Percentiles rank a stretch among this genome's conserved stretches.
Evolutionary conservation across 805 yeast genomes (phyloP).

Genomic region (Kodamaea kaohsiungensis): DNA sequence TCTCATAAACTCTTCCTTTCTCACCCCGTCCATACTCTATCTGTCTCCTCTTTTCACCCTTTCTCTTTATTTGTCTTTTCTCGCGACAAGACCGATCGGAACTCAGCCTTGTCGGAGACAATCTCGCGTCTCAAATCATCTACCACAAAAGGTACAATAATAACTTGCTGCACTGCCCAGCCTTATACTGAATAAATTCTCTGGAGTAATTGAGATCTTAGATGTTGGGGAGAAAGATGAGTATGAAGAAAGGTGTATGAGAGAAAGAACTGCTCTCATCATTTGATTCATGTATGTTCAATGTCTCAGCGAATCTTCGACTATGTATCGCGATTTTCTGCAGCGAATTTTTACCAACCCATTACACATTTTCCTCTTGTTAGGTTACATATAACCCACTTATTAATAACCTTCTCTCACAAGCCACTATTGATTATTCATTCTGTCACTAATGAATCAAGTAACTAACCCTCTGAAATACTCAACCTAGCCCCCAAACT

Average conservation of each 20-base stretch:
- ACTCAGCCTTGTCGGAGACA: background rate
- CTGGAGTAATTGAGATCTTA: background rate
- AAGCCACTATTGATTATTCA: background rate
- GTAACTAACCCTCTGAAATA: background rate
- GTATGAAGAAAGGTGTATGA: too few relatives aligned
- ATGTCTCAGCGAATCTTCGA: too few relatives aligned
- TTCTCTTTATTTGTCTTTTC: background rate
- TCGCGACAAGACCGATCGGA: background rate
- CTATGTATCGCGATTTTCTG: too few relatives aligned
- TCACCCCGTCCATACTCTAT: background rate
- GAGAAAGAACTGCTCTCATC: too few relatives aligned
- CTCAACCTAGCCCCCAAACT: background rate
- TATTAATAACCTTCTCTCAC: too few relatives aligned
- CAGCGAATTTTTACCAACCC: too few relatives aligned
- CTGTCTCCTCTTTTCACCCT: background rate
- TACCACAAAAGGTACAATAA: background rate
- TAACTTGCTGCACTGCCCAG: background rate
- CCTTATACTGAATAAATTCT: background rate
- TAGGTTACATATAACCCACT: too few relatives aligned
- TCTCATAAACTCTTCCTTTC: too few relatives aligned
- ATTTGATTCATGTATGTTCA: too few relatives aligned
- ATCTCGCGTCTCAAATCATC: background rate
- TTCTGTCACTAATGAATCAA: background rate
- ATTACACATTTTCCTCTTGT: too few relatives aligned
- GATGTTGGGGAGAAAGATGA: too few relatives aligned